These are phyloP conservation scores for Otatea glauca DNA, from an alignment of 176 grass and related monocot genomes.

Conservation along the genomic window DNA sequence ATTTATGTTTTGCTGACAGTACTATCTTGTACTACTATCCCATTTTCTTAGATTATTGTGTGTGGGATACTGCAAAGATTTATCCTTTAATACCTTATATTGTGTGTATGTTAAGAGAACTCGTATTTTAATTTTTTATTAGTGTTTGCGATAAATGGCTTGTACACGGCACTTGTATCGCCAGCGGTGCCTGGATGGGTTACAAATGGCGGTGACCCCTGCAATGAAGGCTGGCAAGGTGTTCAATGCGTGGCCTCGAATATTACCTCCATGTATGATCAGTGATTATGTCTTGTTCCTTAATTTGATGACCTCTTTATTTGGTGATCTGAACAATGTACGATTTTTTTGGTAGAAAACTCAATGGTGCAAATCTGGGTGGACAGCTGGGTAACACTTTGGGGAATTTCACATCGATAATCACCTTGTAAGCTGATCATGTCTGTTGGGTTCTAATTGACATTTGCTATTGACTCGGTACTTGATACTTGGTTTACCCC, in stretches of 20 bases:
- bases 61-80: neutral
- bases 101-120: neutral
- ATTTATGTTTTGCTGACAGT: neutral
- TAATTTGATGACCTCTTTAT: constrained; percentile 2
- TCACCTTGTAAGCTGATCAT: constrained; percentile 72
- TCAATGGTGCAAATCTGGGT: constrained; percentile 76
- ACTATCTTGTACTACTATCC: neutral
- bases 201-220: constrained; percentile 82
- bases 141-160: constrained; percentile 93
- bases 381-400: constrained; percentile 81
- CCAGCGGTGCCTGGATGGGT: constrained; percentile 80
- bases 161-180: constrained; percentile 72
- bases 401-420: constrained; percentile 82
- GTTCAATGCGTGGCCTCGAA: constrained; percentile 74
- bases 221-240: constrained; percentile 81
- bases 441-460: neutral
- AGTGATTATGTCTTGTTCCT: constrained; percentile 34
- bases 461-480: constrained; percentile 6
- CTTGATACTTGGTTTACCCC: constrained; percentile 37
- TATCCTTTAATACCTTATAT: neutral
- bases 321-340: constrained; percentile 36
- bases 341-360: constrained; percentile 54
- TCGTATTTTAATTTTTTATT: constrained; percentile 10
- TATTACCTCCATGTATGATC: constrained; percentile 89
- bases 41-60: neutral